Evolutionary conservation across 768 basidiomycete genomes (phyloP).

Genomic region (Termitomyces sp.): DNA sequence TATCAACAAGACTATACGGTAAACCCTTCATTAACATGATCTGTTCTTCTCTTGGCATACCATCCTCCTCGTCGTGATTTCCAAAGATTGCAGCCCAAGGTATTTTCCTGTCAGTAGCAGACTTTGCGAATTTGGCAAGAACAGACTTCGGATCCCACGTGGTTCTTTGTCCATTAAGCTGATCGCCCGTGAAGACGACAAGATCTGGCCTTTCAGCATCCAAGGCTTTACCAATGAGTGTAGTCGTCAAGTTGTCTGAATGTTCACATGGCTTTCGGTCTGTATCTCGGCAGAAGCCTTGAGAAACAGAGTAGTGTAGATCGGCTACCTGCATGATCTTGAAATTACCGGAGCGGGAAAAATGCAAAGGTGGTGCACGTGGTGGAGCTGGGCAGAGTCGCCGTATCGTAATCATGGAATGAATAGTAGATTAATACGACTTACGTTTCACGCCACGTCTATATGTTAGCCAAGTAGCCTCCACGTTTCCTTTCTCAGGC

Average conservation of each 20-base stretch:
- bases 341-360: conserved; percentile 79
- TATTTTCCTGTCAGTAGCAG: conserved; percentile 68
- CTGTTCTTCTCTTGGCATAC: conserved; percentile 57
- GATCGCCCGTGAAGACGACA: conserved; percentile 91
- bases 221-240: conserved; percentile 65
- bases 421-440: conserved; percentile 16
- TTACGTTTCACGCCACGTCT: conserved; percentile 72
- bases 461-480: conserved; percentile 61
- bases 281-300: conserved; percentile 76
- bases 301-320: conserved; percentile 84
- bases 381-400: conserved; percentile 47
- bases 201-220: conserved; percentile 85
- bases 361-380: conserved; percentile 73
- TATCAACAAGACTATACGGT: conserved; percentile 80
- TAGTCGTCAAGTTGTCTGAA: conserved; percentile 78
- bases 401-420: conserved; percentile 1
- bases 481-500: conserved; percentile 30
- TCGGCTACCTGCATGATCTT: conserved; percentile 91
- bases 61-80: conserved; percentile 87
- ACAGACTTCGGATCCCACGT: conserved; percentile 88
- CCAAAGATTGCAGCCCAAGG: conserved; percentile 95
- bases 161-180: conserved; percentile 87
- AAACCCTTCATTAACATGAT: conserved; percentile 66
- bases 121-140: conserved; percentile 80
- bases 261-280: conserved; percentile 46